Evolutionary conservation across 192 early-diverging fungal genomes (phyloP).

Genomic region (Phlyctochytrium planicorne): DNA sequence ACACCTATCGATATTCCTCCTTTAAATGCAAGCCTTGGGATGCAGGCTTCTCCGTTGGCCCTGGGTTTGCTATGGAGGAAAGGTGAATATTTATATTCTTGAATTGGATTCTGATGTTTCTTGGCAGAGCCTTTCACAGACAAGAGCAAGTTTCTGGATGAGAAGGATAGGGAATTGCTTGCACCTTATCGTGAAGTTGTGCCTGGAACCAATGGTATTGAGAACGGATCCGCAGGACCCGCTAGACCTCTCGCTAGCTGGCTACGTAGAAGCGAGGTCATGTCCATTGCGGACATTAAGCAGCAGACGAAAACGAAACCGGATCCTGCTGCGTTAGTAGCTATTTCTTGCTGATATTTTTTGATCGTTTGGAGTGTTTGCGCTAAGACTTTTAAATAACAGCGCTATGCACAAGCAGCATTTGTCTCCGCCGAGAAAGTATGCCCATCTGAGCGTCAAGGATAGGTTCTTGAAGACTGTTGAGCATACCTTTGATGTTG

Average conservation of each 20-base stretch:
- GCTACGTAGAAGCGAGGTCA: slow-evolving; percentile 30
- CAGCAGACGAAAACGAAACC: slow-evolving; percentile 8
- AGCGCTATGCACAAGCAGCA: slow-evolving; percentile 3
- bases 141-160: slow-evolving; percentile 5
- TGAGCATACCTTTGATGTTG: slow-evolving; percentile 25
- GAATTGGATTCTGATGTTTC: not conserved
- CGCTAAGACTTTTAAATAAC: not conserved
- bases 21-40: not conserved
- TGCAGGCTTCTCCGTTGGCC: slow-evolving; percentile 3
- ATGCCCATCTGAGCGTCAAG: not conserved
- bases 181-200: slow-evolving; percentile 4
- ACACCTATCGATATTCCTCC: not conserved
- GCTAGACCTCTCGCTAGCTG: slow-evolving; percentile 24
- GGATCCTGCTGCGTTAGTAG: slow-evolving; percentile 5
- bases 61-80: slow-evolving; percentile 12
- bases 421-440: not conserved
- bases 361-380: not conserved
- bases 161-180: slow-evolving; percentile 15
- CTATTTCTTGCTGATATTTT: not conserved
- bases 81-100: not conserved
- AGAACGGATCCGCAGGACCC: not conserved
- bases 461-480: slow-evolving; percentile 20
- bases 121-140: not conserved
- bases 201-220: not conserved
- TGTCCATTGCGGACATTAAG: slow-evolving; percentile 25